Base-by-base conservation (phyloP, 208 protist genomes). In the Dictyostelium gargantuum region DNA sequence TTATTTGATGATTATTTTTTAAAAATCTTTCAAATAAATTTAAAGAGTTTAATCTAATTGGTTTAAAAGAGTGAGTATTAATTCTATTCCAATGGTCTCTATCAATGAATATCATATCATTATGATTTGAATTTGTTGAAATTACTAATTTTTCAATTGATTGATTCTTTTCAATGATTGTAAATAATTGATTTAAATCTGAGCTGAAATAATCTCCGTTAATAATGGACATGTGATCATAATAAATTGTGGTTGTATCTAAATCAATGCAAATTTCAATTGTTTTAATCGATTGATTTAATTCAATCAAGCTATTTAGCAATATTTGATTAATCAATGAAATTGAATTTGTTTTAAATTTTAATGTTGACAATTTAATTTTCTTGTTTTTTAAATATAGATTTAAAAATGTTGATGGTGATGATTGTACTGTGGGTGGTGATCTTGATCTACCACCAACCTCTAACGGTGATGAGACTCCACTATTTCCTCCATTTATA, bases 11-110 rank as follows among this genome's bases (percentile, higher is more conserved):
- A 48, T 3, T 11, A 11, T 11, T 3, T 19, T 23, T 56, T 70
- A 70, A 70, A 29, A 42, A 70, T 40, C 63, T 70, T 42, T 42
- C 63, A 42, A 70, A 70, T 21, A 70, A 40, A 70, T 70, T 70
- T 70, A 70, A 70, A 42, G 63, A 70, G 26, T 70, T 70, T 40
- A 70, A 70, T 70, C 63, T 70, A 35, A 42, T 70, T 70, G 63
- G 32, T 40, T 70, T 70, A 70, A 70, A 70, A 42, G 63, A 42
- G 4, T 17, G 13, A 40, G 63, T 70, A 35, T 66, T 66, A 40
- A 70, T 42, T 70, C 26, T 70, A 42, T 38, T 40, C 63, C 63
- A 70, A 42, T 70, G 63, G 3, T 70, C 63, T 40, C 32, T 70
- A 42, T 70, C 63, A 11, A 70, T 70, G 17, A 70, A 70, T 26